Conservation (phyloP, 2,329 filamentous ascomycete species). For the Parascedosporium putredinis region DNA sequence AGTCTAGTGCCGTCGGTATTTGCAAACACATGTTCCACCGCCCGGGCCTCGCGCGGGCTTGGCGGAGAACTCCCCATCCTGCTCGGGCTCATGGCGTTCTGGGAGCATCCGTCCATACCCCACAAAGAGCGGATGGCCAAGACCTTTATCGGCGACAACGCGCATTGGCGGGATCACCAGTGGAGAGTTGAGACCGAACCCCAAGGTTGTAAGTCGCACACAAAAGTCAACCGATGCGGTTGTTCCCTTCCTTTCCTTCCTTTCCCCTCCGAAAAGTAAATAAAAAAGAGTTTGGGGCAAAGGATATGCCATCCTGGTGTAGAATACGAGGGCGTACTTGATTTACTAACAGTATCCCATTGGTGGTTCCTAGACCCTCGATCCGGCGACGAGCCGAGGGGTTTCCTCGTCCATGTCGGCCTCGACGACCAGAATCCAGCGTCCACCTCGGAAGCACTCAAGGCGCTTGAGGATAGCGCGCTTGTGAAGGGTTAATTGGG, state of each 20-base stretch:
- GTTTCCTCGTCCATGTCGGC: background rate
- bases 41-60: conserved; percentile 20
- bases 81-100: conserved; percentile 29
- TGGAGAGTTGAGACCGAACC: background rate
- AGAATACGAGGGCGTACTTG: too few relatives aligned
- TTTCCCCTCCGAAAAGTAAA: too few relatives aligned
- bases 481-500: too few relatives aligned
- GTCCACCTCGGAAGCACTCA: too few relatives aligned
- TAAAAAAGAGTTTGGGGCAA: too few relatives aligned
- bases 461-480: too few relatives aligned
- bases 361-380: too few relatives aligned
- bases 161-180: background rate
- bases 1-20: conserved; percentile 21
- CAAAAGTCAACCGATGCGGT: background rate
- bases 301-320: too few relatives aligned
- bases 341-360: too few relatives aligned
- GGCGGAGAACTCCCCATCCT: conserved; percentile 27
- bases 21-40: conserved; percentile 16
- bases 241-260: background rate
- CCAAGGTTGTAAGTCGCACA: conserved; percentile 4
- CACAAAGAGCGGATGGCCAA: background rate
- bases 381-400: background rate
- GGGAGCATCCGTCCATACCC: conserved; percentile 3
- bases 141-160: background rate
- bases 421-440: background rate